phyloP scores from a whole-genome alignment of 306 rosid genomes.

The Sechiopsis laciniata region DNA sequence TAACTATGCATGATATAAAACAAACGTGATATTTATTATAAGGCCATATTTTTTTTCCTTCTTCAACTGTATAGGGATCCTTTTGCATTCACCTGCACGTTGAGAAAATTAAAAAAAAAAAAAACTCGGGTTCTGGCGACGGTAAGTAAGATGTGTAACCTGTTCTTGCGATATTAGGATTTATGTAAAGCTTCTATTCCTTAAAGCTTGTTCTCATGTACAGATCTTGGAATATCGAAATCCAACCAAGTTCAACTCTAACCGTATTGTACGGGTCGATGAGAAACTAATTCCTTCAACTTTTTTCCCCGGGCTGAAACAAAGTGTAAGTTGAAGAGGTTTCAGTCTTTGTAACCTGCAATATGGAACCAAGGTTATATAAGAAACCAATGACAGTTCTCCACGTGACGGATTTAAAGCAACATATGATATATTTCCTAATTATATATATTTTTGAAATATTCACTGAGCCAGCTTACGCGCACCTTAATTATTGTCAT shows the following conservation, averaged over 20 bases:
- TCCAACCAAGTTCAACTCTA: neutral
- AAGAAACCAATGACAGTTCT: conserved; percentile 6
- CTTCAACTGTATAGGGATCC: conserved; percentile 1
- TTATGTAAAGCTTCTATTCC: neutral
- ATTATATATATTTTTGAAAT: no score
- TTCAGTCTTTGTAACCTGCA: conserved; percentile 88
- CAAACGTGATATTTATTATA: neutral
- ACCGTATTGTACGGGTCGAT: neutral
- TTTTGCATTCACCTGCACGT: neutral
- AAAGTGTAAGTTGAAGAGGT: conserved; percentile 58
- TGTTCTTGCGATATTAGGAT: neutral
- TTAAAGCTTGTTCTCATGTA: conserved; percentile 12
- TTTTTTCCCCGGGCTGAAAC: conserved; percentile 57
- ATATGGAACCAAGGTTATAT: conserved; percentile 20
- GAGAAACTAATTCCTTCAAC: neutral
- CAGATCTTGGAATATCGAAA: neutral
- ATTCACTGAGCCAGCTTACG: no score
- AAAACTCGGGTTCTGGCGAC: neutral
- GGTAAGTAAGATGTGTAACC: neutral
- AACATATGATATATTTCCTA: neutral
- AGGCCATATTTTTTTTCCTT: neutral
- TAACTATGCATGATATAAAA: conserved; percentile 10
- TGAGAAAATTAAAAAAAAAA: neutral
- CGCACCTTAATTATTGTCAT: no score
- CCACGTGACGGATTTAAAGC: neutral